Percentiles rank a stretch among this genome's conserved stretches.
Evolutionary conservation across 805 yeast genomes (phyloP).

Genomic region (Ogataea minuta): DNA sequence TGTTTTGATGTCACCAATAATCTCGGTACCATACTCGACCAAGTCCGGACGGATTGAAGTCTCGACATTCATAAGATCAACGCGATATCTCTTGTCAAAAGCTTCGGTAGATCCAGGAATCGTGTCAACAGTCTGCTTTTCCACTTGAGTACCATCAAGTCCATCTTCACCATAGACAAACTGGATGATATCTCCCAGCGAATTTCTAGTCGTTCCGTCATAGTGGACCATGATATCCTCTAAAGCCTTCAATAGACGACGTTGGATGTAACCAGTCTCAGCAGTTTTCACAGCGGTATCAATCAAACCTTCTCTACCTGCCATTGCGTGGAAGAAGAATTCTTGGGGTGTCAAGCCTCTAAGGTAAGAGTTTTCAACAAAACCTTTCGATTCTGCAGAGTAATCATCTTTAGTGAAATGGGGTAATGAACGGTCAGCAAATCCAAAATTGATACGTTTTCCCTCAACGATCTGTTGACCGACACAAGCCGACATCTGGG

Average conservation of each 20-base stretch:
- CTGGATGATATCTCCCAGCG: conserved; percentile 94
- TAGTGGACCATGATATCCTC: conserved; percentile 98
- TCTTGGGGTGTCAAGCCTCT: conserved; percentile 99
- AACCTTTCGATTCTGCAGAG: conserved; percentile 97
- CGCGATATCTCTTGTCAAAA: conserved; percentile 80
- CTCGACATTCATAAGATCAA: conserved; percentile 77
- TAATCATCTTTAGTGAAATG: conserved; percentile 98
- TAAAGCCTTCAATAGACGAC: conserved; percentile 94
- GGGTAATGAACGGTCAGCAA: conserved; percentile 93
- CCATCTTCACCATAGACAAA: conserved; percentile 99
- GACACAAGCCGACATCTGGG: conserved; percentile 99
- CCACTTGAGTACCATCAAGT: conserved; percentile 96
- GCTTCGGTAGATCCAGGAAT: conserved; percentile 87
- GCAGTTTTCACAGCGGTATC: conserved; percentile 99
- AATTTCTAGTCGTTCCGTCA: conserved; percentile 97
- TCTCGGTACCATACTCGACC: conserved; percentile 86
- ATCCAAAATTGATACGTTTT: conserved; percentile 97
- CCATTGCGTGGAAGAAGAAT: conserved; percentile 99
- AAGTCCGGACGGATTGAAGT: conserved; percentile 65
- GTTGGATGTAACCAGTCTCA: conserved; percentile 97
- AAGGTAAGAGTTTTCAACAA: conserved; percentile 93
- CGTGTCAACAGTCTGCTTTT: conserved; percentile 91
- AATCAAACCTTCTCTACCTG: conserved; percentile 99
- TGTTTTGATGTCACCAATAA: conserved; percentile 81
- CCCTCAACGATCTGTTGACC: conserved; percentile 99